Percentiles rank a stretch among this genome's conserved stretches.
phyloP scores from a whole-genome alignment of 495 filamentous ascomycete species.

The Xylaria curta region DNA sequence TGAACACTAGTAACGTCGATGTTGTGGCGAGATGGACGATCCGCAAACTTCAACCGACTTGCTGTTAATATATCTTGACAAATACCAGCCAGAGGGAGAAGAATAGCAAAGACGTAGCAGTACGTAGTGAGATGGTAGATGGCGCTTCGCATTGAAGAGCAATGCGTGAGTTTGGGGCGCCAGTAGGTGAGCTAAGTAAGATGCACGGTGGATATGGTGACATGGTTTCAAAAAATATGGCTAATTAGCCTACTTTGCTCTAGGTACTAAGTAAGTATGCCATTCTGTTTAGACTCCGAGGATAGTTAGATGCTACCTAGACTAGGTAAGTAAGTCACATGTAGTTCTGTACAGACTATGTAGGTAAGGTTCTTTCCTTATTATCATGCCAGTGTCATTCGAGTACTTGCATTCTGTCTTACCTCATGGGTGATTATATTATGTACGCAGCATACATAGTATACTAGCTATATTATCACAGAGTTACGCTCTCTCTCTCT shows the following conservation, averaged over 20 bases:
- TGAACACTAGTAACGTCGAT: not conserved
- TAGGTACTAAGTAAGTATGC: too few species aligned
- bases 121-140: not conserved
- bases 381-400: slow-evolving; percentile 1
- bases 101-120: not conserved
- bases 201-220: not conserved
- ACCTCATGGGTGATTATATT: not conserved
- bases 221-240: slow-evolving; percentile 3
- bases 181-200: too few species aligned
- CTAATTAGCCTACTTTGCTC: slow-evolving; percentile 23
- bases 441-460: too few species aligned
- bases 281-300: not conserved
- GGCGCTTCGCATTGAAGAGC: not conserved
- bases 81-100: not conserved
- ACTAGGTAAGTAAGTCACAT: not conserved
- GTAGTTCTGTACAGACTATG: not conserved
- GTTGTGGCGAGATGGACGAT: not conserved
- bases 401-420: not conserved
- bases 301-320: not conserved
- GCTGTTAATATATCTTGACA: not conserved
- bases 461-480: not conserved
- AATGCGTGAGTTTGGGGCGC: not conserved
- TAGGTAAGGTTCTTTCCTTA: not conserved
- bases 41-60: not conserved
- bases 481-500: too few species aligned